Conservation (phyloP, 192 early-diverging fungal genomes). For the Gonapodya sp. region DNA sequence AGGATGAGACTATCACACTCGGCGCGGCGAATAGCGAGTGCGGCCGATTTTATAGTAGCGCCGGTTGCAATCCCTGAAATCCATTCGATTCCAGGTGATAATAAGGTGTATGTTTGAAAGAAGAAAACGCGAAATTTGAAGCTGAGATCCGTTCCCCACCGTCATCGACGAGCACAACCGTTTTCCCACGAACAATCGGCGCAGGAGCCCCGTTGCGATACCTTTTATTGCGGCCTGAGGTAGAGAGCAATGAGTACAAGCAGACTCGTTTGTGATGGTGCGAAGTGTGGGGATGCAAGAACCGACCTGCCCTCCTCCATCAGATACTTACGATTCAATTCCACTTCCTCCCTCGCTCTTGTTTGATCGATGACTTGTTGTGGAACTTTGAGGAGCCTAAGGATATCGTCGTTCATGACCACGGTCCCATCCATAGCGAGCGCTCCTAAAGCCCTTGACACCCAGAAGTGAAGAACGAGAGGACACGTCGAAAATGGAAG, state of each 20-base stretch:
- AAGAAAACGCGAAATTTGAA: neutral
- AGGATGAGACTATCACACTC: slow-evolving; percentile 18
- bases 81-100: neutral
- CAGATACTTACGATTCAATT: slow-evolving; percentile 18
- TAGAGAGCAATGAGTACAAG: neutral
- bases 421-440: neutral
- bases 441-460: neutral
- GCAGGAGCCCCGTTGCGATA: slow-evolving; percentile 20
- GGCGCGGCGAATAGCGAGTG: slow-evolving; percentile 25
- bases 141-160: too few species aligned
- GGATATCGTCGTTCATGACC: slow-evolving; percentile 1
- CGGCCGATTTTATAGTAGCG: slow-evolving; percentile 23
- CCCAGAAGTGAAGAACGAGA: neutral
- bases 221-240: slow-evolving; percentile 16
- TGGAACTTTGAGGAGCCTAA: neutral
- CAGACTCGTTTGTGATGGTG: too few species aligned
- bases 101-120: neutral
- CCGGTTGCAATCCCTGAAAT: slow-evolving; percentile 30
- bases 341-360: slow-evolving; percentile 14
- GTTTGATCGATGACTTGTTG: slow-evolving; percentile 15
- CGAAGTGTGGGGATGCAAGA: neutral
- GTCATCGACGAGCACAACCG: slow-evolving; percentile 27
- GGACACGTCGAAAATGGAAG: neutral
- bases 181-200: slow-evolving; percentile 18
- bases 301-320: neutral